Base-by-base conservation (phyloP, 2,329 filamentous ascomycete species). In the Diaporthe sp. region DNA sequence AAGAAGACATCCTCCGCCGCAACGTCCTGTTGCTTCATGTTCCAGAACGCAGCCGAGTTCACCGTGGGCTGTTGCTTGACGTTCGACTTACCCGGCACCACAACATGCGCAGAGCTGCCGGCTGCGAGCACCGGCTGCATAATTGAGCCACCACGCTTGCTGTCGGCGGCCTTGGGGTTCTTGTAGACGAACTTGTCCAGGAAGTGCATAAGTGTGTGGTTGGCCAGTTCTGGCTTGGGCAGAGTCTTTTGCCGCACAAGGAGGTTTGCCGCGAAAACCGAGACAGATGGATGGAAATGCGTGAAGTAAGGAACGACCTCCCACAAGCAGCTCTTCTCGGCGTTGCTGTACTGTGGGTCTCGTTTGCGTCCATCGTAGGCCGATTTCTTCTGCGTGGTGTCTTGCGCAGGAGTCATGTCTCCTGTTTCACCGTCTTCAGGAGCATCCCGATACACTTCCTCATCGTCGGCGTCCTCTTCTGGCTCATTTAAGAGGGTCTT, bases 121-220 rank as follows among this genome's bases (percentile, higher is more conserved):
- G 85, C 82, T 25, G 85, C 86, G 45, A 86, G 84, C 33, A 98
- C 90, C 52, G 97, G 97, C 84, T 99, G 97, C 97, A 99, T 99
- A 83, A 99, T 97, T 35, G 95, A 98, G 38, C 90, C 89, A 67
- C 97, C 97, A 77, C 94, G 94, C 40, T 91, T 88, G 42, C 87
- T 84, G 69, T 90, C 88, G 22, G 89, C 89, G 5, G 92, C 87
- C 87, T 98, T 98, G 76, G 96, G 92, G 79, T 97, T 98, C 78
- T 95, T 93, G 88, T 98, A 99, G n/a, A 98, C 95, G 83, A 99
- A 99, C 79, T 97, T 96, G 85, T 99, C 97, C 74, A 99, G 88
- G 88, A 99, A 99, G 83, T 97, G 94, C 80, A 97, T 97, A 66
- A 99, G 89, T 1, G 95, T 97, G 83, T 98, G 96, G 74, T 95